A percentile compares a stretch with the other conserved stretches of the same genome.
Conservation (phyloP, 305 asterid species). For the Fraxinus sp. region DNA sequence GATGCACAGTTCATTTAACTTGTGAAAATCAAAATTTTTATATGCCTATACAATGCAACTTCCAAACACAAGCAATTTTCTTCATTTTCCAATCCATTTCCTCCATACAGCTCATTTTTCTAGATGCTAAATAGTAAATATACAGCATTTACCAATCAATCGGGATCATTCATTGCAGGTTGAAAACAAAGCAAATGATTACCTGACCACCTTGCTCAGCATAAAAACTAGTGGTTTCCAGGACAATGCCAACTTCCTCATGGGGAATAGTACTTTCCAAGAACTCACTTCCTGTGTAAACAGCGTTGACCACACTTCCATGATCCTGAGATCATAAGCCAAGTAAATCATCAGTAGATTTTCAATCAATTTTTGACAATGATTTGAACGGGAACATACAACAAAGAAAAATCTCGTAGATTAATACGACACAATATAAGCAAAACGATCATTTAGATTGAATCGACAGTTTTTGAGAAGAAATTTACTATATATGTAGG, state of each 20-base stretch:
- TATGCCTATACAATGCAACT: background rate
- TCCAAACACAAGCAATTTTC: background rate
- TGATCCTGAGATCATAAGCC: slow-evolving; percentile 58
- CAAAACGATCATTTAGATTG: background rate
- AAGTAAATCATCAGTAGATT: slow-evolving; percentile 12
- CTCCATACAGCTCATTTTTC: background rate
- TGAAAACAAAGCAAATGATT: slow-evolving; percentile 18
- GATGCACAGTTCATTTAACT: background rate
- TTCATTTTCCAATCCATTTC: background rate
- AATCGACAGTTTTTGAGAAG: background rate
- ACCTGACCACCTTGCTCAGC: slow-evolving; percentile 99
- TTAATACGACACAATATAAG: background rate
- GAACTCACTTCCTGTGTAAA: slow-evolving; percentile 78
- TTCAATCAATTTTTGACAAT: background rate
- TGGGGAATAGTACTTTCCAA: slow-evolving; percentile 59
- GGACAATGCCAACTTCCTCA: slow-evolving; percentile 79
- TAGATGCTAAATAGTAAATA: background rate
- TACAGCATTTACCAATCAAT: background rate
- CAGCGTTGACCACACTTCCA: slow-evolving; percentile 72
- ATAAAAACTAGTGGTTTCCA: slow-evolving; percentile 84
- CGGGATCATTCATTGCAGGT: slow-evolving; percentile 3
- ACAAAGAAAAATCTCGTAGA: background rate
- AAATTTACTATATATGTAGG: background rate
- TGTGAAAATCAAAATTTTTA: background rate
- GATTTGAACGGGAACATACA: background rate